Percentiles rank a stretch among this genome's conserved stretches.
phyloP scores from a whole-genome alignment of 495 filamentous ascomycete genomes.

The Friedmanniomyces simplex region DNA sequence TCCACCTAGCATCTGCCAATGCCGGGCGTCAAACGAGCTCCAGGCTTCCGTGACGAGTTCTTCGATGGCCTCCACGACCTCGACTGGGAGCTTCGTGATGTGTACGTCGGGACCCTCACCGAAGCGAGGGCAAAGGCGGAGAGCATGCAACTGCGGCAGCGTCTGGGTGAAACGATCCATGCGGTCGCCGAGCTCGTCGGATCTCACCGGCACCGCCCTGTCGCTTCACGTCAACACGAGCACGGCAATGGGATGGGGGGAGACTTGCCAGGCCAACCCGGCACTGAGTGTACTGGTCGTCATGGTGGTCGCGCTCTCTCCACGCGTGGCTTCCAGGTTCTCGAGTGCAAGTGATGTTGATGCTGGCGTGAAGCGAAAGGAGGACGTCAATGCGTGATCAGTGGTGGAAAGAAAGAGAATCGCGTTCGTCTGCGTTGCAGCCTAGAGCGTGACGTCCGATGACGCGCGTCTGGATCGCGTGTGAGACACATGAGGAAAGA shows the following conservation, averaged over 20 bases:
- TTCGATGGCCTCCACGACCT: slow-evolving; percentile 4
- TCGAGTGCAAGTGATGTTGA: no score
- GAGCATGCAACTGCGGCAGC: background rate
- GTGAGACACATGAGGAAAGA: no score
- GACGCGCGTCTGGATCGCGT: no score
- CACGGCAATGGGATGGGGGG: background rate
- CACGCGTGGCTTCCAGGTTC: no score
- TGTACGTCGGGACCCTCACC: slow-evolving; percentile 7
- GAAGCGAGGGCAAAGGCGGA: slow-evolving; percentile 9
- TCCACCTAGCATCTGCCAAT: background rate
- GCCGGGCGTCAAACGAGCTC: background rate
- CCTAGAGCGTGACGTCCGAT: no score
- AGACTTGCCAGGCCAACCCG: background rate
- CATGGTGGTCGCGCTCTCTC: no score
- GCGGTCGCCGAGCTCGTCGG: background rate
- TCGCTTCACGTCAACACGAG: background rate
- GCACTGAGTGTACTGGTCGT: background rate
- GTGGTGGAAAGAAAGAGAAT: no score
- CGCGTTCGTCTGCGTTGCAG: no score
- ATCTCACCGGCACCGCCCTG: background rate
- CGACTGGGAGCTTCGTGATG: slow-evolving; percentile 10
- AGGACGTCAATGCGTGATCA: no score
- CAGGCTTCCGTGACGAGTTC: background rate
- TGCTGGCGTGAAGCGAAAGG: no score
- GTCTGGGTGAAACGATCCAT: background rate